phyloP scores from a whole-genome alignment of 129 eudicot species.

The Tagetes erecta region DNA sequence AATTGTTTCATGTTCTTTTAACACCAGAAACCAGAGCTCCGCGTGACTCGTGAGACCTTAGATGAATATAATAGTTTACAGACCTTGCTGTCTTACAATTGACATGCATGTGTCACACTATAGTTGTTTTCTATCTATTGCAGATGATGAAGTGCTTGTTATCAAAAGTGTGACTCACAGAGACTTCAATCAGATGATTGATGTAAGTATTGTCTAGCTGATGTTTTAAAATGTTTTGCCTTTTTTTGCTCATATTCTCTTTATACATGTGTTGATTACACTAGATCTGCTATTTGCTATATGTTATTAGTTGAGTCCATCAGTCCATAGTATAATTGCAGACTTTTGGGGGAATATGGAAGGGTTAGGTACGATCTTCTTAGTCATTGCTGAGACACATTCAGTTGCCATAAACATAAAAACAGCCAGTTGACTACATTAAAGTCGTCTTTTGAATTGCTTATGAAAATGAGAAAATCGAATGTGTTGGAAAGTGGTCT shows the following conservation, averaged over 20 bases:
- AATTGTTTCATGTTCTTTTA: conserved; percentile 8
- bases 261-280: background rate
- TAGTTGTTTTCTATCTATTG: conserved; percentile 25
- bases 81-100: conserved; percentile 15
- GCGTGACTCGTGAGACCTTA: conserved; percentile 13
- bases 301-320: conserved; percentile 18
- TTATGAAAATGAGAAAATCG: background rate
- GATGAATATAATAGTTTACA: conserved; percentile 12
- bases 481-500: conserved; percentile 21
- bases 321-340: background rate
- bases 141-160: conserved; percentile 89
- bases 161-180: conserved; percentile 94
- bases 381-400: background rate
- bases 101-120: background rate
- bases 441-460: conserved; percentile 2
- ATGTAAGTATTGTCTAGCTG: conserved; percentile 47
- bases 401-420: conserved; percentile 2
- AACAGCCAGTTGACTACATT: background rate
- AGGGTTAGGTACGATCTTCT: conserved; percentile 18
- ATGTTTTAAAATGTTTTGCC: background rate
- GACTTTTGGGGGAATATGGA: conserved; percentile 9
- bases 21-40: conserved; percentile 12
- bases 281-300: conserved; percentile 5
- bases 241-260: background rate
- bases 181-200: conserved; percentile 86